phyloP scores from a whole-genome alignment of 345 rosid species.

The Acer yangbiense region DNA sequence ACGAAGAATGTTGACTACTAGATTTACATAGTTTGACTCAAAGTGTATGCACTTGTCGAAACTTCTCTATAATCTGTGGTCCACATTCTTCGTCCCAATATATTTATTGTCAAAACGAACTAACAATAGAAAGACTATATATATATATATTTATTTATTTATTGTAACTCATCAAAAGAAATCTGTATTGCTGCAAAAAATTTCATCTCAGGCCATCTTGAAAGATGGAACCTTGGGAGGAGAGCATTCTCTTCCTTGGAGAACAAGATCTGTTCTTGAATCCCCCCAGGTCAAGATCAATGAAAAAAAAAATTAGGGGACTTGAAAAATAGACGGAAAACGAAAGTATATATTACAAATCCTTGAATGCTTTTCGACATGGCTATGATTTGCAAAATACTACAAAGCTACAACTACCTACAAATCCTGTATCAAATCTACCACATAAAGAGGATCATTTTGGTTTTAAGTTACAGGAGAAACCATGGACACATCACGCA shows the following conservation, averaged over 20 bases:
- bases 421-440: slow-evolving; percentile 15
- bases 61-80: no score
- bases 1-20: no score
- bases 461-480: slow-evolving; percentile 14
- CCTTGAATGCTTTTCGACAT: not conserved
- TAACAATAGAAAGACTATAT: no score
- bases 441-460: not conserved
- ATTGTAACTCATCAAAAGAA: no score
- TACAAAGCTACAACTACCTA: slow-evolving; percentile 10
- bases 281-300: not conserved
- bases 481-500: slow-evolving; percentile 8
- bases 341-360: slow-evolving; percentile 8
- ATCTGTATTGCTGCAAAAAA: not conserved
- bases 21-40: no score
- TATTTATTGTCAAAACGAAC: no score
- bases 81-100: no score
- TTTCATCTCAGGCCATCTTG: not conserved
- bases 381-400: slow-evolving; percentile 1
- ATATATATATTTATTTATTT: no score
- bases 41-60: no score
- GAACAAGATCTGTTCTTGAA: not conserved
- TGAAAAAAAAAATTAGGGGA: no score
- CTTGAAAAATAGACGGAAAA: not conserved
- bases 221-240: not conserved
- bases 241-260: not conserved